A percentile compares a stretch with the other conserved stretches of the same genome.
phyloP scores from a whole-genome alignment of 163 green algal genomes.

The Chlorella variabilis region DNA sequence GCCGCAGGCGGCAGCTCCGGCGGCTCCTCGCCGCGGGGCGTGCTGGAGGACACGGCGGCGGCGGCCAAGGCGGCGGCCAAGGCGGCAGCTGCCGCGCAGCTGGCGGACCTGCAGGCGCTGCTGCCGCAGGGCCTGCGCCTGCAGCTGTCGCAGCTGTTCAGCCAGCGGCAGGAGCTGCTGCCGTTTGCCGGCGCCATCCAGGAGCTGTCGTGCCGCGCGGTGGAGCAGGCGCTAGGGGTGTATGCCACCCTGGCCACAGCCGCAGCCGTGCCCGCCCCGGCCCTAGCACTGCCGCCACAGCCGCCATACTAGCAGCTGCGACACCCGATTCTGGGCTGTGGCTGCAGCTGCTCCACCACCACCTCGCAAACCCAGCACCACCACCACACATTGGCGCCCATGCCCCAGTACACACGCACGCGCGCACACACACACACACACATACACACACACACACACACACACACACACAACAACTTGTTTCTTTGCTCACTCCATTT shows the following conservation, averaged over 20 bases:
- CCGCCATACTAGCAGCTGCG: no score
- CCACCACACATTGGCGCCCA: no score
- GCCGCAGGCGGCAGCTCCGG: not conserved
- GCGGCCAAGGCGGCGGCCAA: not conserved
- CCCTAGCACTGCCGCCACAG: no score
- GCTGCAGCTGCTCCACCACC: no score
- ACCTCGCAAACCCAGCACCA: no score
- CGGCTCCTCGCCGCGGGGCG: not conserved
- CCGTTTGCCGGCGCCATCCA: not conserved
- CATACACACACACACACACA: no score
- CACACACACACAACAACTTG: no score
- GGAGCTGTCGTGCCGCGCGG: not conserved
- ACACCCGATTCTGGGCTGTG: no score
- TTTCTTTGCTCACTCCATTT: no score
- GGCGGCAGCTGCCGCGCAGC: not conserved
- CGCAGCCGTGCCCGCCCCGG: no score
- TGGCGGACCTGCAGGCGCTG: constrained; percentile 2
- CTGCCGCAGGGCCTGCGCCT: not conserved
- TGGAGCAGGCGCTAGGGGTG: not conserved
- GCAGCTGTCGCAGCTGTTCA: constrained; percentile 8
- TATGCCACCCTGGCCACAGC: not conserved
- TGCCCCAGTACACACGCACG: no score
- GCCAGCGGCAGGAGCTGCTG: constrained; percentile 3
- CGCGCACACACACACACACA: no score
- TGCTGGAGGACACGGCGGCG: not conserved